Percentiles rank a stretch among this genome's conserved stretches.
phyloP scores from a whole-genome alignment of 2,329 filamentous ascomycete genomes.

The Mollisiaceae sp. region DNA sequence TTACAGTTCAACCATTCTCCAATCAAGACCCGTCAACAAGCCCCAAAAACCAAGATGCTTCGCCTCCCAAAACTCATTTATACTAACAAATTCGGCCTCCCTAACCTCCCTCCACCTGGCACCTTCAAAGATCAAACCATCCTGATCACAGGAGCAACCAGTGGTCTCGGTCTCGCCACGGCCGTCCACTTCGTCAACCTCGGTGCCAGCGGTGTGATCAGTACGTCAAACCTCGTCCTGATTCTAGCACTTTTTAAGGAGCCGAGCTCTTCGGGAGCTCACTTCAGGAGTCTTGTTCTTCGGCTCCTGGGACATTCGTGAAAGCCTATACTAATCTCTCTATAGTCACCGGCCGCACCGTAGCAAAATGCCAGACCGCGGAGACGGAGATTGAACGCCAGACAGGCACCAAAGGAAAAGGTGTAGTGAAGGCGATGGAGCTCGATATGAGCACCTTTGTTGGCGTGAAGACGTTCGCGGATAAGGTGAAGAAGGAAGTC shows the following conservation, averaged over 20 bases:
- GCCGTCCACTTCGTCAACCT: conserved; percentile 48
- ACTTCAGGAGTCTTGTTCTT: no score
- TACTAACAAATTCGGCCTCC: conserved; percentile 36
- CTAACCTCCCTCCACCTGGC: conserved; percentile 34
- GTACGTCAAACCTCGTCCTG: no score
- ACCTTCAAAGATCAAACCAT: conserved; percentile 41
- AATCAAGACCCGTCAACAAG: neutral
- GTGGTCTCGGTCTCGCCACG: conserved; percentile 49
- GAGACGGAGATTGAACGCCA: conserved; percentile 44
- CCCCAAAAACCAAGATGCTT: conserved; percentile 16
- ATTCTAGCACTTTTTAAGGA: no score
- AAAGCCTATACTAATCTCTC: no score
- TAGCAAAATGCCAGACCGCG: conserved; percentile 46
- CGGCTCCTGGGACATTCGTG: no score
- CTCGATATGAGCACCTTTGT: conserved; percentile 39
- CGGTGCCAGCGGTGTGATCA: conserved; percentile 47
- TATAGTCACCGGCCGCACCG: conserved; percentile 48
- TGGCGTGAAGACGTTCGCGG: conserved; percentile 33
- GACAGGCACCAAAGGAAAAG: conserved; percentile 28
- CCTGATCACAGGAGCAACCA: conserved; percentile 50
- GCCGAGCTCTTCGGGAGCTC: no score
- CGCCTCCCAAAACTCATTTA: conserved; percentile 27
- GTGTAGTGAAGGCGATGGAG: conserved; percentile 32
- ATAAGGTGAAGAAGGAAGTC: conserved; percentile 32
- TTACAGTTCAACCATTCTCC: neutral